Evolutionary conservation across 768 basidiomycete genomes (phyloP), one percentile per base, ranked within the genome.

Genomic region (Suillus occidentalis): DNA sequence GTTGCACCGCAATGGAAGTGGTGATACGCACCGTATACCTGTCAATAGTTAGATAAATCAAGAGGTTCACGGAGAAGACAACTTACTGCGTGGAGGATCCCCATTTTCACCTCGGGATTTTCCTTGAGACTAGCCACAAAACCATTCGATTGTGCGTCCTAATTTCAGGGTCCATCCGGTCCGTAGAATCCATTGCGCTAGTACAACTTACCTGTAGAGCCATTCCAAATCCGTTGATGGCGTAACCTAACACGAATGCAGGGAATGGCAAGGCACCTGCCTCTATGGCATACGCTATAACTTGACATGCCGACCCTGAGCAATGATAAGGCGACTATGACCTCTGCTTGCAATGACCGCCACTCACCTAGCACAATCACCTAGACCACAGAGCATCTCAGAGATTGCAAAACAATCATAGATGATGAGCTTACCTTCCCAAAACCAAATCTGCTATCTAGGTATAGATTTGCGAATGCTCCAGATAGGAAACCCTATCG

Each of bases 111-210:
- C 47, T 74, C 72, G 13, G 77, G 72, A 52, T 80, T 75, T 18
- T 75, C 75, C 6, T 78, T 78, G 20, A 85, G 68, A 28, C 79
- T 75, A 0, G 81, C 79, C 2, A 81, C 76, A 37, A 82, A 80
- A 3, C 81, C 80, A 63, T 84, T 86, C 16, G 79, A 79, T 68
- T 83, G 83, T 20, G 84, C 81, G 59, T 85, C 81, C 78, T 83
- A 16, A 36, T 58, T 31, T 9, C 28, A 50, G 36, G 42, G 13
- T 50, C 3, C 13, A 63, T 16, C 25, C 4, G 13, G 36, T 36
- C 8, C 5, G 14, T 43, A 61, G 16, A 63, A 60, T 28, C 25
- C 47, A 31, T 52, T 13, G 62, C 16, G 45, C 22, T 22, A 20
- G 31, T 13, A 20, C 9, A 61, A 59, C 72, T 50, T 64, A 86